Percentiles rank a stretch among this genome's conserved stretches.
phyloP scores from a whole-genome alignment of 83 land plant genomes.

The Picea abies region DNA sequence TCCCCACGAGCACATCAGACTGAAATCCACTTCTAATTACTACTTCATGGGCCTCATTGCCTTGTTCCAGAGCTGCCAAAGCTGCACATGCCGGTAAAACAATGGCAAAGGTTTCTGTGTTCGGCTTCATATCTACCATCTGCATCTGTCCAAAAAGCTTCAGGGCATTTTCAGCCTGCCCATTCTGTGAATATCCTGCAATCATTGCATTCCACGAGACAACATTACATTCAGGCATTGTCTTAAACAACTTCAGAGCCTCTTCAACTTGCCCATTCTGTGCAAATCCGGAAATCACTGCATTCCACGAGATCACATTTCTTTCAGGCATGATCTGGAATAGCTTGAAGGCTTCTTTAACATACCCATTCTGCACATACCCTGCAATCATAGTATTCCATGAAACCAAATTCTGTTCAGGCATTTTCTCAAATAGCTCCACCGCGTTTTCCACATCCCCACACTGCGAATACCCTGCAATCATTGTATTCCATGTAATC shows the following conservation, averaged over 20 bases:
- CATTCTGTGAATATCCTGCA: conserved; percentile 35
- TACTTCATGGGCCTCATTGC: conserved; percentile 44
- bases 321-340: background rate
- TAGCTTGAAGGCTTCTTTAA: background rate
- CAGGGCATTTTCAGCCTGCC: background rate
- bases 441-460: too few species aligned
- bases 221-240: conserved; percentile 25
- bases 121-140: conserved; percentile 12
- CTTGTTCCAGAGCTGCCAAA: conserved; percentile 18
- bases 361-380: background rate
- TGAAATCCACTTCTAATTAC: conserved; percentile 35
- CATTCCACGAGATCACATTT: conserved; percentile 24
- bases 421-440: conserved; percentile 1
- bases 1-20: conserved; percentile 26
- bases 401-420: background rate
- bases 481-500: too few species aligned
- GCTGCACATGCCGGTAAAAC: conserved; percentile 48
- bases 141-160: background rate
- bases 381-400: conserved; percentile 15
- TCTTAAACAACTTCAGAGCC: conserved; percentile 25
- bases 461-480: too few species aligned
- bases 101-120: conserved; percentile 19
- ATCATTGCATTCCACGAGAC: conserved; percentile 60
- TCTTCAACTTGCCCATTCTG: conserved; percentile 20
- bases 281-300: conserved; percentile 31